Evolutionary conservation across 805 yeast species (phyloP), one percentile per base, ranked within the genome.

Genomic region (Ogataea minuta): DNA sequence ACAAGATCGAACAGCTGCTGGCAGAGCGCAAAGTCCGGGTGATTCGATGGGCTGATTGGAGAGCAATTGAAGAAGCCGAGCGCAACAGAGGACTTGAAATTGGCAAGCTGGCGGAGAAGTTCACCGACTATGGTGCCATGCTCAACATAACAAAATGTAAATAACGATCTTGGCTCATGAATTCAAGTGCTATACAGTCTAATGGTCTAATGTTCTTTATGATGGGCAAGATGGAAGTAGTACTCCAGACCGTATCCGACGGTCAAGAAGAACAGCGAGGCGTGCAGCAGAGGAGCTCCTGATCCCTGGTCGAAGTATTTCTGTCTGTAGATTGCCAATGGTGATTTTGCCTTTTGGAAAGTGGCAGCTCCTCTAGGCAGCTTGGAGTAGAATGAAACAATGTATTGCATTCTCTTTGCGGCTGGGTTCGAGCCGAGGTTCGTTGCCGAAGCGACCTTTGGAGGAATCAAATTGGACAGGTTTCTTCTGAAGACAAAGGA

Each of bases 361-460:
- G 91, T 81, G 46, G 95, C 95, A 44, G 83, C 71, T 39, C 98
- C 98, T 65, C 88, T 90, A 63, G 99, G 99, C 59, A 91, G 79
- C 56, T 88, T 81, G 74, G 91, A 86, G 84, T 91, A 91, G 79
- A 93, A 90, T 50, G 86, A 76, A 58, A 91, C 97, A 59, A 91
- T 95, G 66, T 86, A 85, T 53, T 87, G 83, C 83, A 93, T 87
- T 73, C 95, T 87, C 78, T 88, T 87, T 57, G 98, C 98, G 59
- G 91, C 84, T 60, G 97, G 96, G 72, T 89, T 88, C 46, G 95
- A 77, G 45, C 96, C 95, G 54, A 93, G 74, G 84, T 88, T 90
- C 84, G 81, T 64, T 9, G 96, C 93, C 48, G 97, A 89, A 42
- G 96, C 97, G 63, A 91, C 82, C 91, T 91, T 91, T 67, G 99